Evolutionary conservation across 495 filamentous ascomycete species (phyloP).

Genomic region (Glarea lozoyensis): DNA sequence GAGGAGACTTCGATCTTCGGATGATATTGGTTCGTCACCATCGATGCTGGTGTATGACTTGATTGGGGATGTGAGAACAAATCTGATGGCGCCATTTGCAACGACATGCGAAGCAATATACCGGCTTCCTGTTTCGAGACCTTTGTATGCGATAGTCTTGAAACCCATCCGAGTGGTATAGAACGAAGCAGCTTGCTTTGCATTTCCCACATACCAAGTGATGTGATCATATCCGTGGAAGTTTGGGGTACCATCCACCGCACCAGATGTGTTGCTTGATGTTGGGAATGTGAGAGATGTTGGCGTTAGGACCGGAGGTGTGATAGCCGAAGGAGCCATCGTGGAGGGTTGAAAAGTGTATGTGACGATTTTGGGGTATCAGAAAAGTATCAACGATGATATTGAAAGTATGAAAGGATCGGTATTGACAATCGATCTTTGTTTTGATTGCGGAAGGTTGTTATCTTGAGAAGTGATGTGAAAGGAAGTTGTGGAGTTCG

Average conservation of each 20-base stretch:
- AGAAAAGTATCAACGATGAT: too few relatives aligned
- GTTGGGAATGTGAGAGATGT: slow-evolving; percentile 30
- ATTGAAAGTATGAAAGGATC: too few relatives aligned
- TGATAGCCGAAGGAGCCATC: slow-evolving; percentile 70
- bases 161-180: slow-evolving; percentile 84
- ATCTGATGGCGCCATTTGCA: slow-evolving; percentile 65
- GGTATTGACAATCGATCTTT: too few relatives aligned
- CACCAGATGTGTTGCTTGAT: slow-evolving; percentile 26
- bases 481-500: too few relatives aligned
- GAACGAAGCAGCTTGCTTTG: slow-evolving; percentile 82
- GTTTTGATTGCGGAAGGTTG: too few relatives aligned
- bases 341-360: not conserved
- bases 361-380: slow-evolving; percentile 1
- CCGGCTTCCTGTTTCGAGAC: slow-evolving; percentile 78
- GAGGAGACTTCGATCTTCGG: slow-evolving; percentile 47
- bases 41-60: slow-evolving; percentile 39
- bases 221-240: slow-evolving; percentile 84
- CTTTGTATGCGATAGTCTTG: slow-evolving; percentile 67
- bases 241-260: slow-evolving; percentile 17
- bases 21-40: slow-evolving; percentile 37
- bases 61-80: slow-evolving; percentile 77
- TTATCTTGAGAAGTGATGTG: too few relatives aligned
- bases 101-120: slow-evolving; percentile 72
- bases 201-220: slow-evolving; percentile 92
- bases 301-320: slow-evolving; percentile 37